phyloP scores from a whole-genome alignment of 192 early-diverging fungal genomes.

The Coemansia erecta region DNA sequence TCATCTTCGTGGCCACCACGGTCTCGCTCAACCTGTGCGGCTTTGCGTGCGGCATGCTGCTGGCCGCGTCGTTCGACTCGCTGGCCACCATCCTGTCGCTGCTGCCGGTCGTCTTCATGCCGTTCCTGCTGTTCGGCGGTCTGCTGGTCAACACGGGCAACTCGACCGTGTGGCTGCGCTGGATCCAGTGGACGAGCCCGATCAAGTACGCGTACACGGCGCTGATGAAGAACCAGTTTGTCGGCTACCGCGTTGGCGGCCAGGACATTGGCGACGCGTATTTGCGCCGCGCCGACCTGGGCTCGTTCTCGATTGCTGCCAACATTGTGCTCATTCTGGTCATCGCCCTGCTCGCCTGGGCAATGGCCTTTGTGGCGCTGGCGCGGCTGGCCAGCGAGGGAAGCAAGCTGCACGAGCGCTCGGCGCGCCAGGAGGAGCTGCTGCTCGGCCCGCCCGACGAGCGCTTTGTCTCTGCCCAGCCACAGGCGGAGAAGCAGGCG shows the following conservation, averaged over 20 bases:
- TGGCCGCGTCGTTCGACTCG: constrained; percentile 51
- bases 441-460: constrained; percentile 29
- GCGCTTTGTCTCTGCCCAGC: constrained; percentile 19
- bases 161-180: constrained; percentile 57
- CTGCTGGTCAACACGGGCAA: constrained; percentile 61
- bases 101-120: constrained; percentile 55
- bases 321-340: constrained; percentile 35
- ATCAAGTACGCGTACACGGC: constrained; percentile 61
- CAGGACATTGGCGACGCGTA: constrained; percentile 37
- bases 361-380: constrained; percentile 30
- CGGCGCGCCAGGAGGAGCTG: constrained; percentile 6
- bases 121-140: constrained; percentile 58
- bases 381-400: constrained; percentile 19
- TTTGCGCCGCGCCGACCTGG: constrained; percentile 28
- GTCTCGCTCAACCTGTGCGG: constrained; percentile 50
- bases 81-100: constrained; percentile 50
- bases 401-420: background rate
- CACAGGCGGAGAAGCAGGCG: no score
- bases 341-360: constrained; percentile 23
- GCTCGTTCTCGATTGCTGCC: constrained; percentile 38
- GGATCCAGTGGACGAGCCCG: constrained; percentile 55
- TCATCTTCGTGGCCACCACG: constrained; percentile 37
- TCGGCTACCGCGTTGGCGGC: constrained; percentile 35
- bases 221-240: constrained; percentile 52
- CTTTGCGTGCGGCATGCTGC: constrained; percentile 53